Conservation (phyloP, 2,329 filamentous ascomycete species). For the Helotiales sp. region DNA sequence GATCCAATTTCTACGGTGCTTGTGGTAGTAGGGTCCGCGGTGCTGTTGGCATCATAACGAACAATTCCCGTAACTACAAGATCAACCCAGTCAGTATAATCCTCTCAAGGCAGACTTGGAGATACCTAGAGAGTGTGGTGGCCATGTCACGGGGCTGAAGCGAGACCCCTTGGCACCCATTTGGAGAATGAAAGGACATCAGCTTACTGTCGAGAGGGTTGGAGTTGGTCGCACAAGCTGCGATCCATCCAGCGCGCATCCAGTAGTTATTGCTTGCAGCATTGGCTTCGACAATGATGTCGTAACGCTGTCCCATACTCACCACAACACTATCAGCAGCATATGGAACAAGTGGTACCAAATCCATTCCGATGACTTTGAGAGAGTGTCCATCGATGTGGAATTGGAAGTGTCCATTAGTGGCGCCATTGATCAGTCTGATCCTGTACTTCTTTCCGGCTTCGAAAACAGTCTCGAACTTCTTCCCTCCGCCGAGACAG, state of each 20-base stretch:
- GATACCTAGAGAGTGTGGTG: too few species aligned
- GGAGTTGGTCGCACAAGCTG: conserved; percentile 61
- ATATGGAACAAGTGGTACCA: conserved; percentile 63
- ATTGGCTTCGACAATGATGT: conserved; percentile 55
- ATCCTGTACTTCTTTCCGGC: conserved; percentile 50
- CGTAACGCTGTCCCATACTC: conserved; percentile 58
- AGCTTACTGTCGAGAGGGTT: conserved; percentile 51
- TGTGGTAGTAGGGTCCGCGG: conserved; percentile 40
- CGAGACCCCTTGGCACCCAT: too few species aligned
- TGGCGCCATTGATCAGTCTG: conserved; percentile 51
- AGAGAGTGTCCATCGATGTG: conserved; percentile 61
- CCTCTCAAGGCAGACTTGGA: neutral
- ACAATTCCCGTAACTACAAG: conserved; percentile 45
- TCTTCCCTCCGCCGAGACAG: conserved; percentile 39
- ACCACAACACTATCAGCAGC: conserved; percentile 57
- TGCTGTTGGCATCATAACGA: conserved; percentile 47
- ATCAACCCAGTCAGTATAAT: neutral
- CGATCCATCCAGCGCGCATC: conserved; percentile 52
- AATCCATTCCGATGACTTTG: conserved; percentile 61
- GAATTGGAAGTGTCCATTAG: conserved; percentile 53
- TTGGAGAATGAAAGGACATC: neutral
- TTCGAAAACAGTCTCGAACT: conserved; percentile 41
- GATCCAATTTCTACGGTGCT: conserved; percentile 30
- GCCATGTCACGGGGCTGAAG: too few species aligned
- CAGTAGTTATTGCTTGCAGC: conserved; percentile 63